A percentile compares a stretch with the other conserved stretches of the same genome.
Evolutionary conservation across 441 rosid genomes (phyloP).

Genomic region (Caryocar brasiliense): DNA sequence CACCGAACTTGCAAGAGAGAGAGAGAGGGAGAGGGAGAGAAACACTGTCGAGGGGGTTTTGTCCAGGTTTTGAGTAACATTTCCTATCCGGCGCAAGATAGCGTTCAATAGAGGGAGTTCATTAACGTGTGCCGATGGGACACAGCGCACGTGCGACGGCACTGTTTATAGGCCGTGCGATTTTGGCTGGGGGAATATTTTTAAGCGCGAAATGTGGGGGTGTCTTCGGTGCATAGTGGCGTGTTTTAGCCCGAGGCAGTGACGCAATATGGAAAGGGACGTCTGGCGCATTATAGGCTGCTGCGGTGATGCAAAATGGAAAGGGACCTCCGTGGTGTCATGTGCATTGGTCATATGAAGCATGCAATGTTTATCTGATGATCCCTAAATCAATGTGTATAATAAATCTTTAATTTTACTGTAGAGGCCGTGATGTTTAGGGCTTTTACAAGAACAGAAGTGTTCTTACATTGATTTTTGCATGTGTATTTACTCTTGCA

Average conservation of each 20-base stretch:
- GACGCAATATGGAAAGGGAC: slow-evolving; percentile 7
- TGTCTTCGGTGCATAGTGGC: neutral
- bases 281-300: too few relatives aligned
- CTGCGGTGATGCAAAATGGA: too few relatives aligned
- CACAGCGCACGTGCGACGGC: neutral
- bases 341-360: too few relatives aligned
- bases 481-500: too few relatives aligned
- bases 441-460: too few relatives aligned
- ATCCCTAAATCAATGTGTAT: too few relatives aligned
- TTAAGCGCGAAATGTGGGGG: neutral
- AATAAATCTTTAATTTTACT: too few relatives aligned
- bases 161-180: slow-evolving; percentile 10
- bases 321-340: too few relatives aligned
- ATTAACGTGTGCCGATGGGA: neutral
- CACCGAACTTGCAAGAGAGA: neutral
- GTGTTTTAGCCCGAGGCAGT: neutral
- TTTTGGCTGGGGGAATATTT: slow-evolving; percentile 5
- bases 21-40: neutral
- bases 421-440: too few relatives aligned
- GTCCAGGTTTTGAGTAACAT: slow-evolving; percentile 16
- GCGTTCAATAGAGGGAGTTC: neutral
- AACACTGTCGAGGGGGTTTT: neutral
- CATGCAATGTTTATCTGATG: too few relatives aligned
- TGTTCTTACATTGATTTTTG: too few relatives aligned
- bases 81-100: slow-evolving; percentile 18